phyloP scores from a whole-genome alignment of 1,139 yeast species.

The Saccharomyces pastorianus region DNA sequence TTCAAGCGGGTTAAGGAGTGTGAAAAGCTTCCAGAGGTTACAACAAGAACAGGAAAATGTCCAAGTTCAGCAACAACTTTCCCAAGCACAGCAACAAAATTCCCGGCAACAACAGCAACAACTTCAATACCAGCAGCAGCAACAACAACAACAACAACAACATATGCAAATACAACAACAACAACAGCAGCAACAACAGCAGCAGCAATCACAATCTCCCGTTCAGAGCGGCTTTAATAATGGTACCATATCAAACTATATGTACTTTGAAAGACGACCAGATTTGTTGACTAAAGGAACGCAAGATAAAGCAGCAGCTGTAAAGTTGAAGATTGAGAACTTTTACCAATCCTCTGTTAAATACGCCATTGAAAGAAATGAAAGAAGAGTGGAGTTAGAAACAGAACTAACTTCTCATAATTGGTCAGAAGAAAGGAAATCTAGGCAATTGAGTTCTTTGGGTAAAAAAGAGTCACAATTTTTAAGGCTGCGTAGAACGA shows the following conservation, averaged over 20 bases:
- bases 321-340: constrained; percentile 62
- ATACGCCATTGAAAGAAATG: constrained; percentile 76
- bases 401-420: constrained; percentile 59
- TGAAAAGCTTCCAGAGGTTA: constrained; percentile 1
- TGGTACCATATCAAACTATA: constrained; percentile 37
- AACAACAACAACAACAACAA: constrained; percentile 16
- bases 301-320: constrained; percentile 69
- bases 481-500: constrained; percentile 65
- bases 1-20: constrained; percentile 5
- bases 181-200: constrained; percentile 17
- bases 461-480: constrained; percentile 76
- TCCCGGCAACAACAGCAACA: constrained; percentile 13
- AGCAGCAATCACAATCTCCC: constrained; percentile 14
- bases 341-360: constrained; percentile 69
- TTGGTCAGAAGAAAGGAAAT: constrained; percentile 64
- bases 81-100: constrained; percentile 7
- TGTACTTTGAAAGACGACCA: constrained; percentile 80
- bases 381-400: constrained; percentile 66
- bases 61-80: constrained; percentile 6
- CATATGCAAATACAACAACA: constrained; percentile 1
- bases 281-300: constrained; percentile 57
- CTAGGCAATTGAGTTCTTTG: constrained; percentile 59
- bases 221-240: background rate
- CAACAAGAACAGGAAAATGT: constrained; percentile 3
- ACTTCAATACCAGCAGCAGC: constrained; percentile 9